Conservation (phyloP, 129 eudicot species). For the Lactuca sativa region DNA sequence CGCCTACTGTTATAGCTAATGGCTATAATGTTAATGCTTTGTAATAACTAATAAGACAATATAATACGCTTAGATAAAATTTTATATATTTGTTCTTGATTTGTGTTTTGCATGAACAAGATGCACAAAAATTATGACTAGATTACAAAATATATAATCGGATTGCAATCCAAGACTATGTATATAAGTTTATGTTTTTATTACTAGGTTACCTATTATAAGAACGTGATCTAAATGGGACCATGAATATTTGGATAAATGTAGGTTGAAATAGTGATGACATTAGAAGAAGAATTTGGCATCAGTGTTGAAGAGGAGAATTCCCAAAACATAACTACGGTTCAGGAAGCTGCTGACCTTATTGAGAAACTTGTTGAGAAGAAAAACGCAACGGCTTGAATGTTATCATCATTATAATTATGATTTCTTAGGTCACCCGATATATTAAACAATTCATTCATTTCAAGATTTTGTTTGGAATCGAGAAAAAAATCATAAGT, state of each 20-base stretch:
- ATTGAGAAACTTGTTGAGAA: conserved; percentile 60
- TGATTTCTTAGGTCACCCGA: neutral
- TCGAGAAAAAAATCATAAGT: neutral
- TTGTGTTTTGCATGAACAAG: too few species aligned
- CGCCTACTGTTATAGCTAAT: too few species aligned
- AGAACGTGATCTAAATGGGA: neutral
- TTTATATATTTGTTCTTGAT: too few species aligned
- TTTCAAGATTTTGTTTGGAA: conserved; percentile 22
- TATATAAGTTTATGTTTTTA: too few species aligned
- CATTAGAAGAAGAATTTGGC: conserved; percentile 62
- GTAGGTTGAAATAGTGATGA: conserved; percentile 84
- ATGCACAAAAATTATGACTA: too few species aligned
- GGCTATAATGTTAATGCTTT: too few species aligned
- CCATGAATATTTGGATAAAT: neutral
- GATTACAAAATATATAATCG: too few species aligned
- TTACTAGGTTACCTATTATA: too few species aligned
- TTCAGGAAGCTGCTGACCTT: conserved; percentile 79
- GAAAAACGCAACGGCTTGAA: conserved; percentile 37
- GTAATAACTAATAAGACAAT: too few species aligned
- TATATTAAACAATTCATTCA: neutral
- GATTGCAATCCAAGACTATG: too few species aligned
- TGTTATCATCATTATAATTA: neutral
- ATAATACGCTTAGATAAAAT: too few species aligned
- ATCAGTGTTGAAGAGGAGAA: conserved; percentile 72
- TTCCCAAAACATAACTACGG: conserved; percentile 63